Evolutionary conservation across 768 basidiomycete species (phyloP), one percentile per base, ranked within the genome.

Genomic region (Lentinula guzmanii): DNA sequence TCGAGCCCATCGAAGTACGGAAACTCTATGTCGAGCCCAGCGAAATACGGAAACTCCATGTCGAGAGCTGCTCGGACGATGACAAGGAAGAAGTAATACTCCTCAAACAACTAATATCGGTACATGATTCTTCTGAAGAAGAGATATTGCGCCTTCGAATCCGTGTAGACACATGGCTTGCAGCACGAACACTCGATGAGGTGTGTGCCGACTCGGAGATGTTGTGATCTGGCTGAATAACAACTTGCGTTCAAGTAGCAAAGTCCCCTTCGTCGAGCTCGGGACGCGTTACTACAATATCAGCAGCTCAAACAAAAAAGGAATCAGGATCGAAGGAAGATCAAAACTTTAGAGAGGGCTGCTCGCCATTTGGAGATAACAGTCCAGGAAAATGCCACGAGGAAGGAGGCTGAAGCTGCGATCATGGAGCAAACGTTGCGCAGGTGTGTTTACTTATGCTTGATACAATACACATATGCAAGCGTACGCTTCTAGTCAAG

Each of bases 11-110:
- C n/a, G 58, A 59, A 46, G 21, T 59, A 33, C 58, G 37, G 21
- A 59, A 59, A 18, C 58, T 59, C 48, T 24, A 59, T 24, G 58
- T 59, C n/a, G 58, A 59, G 31, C 33, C 58, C 15, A 59, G 45
- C n/a, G 58, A 59, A 35, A 37, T 59, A 33, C 58, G 37, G 21
- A 59, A 59, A 18, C 58, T 59, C 48, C 42, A 59, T 24, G 58
- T 59, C n/a, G 58, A 59, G 31, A 50, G 58, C 15, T 18, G n/a
- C 16, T 11, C 28, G 7, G 7, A 34, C 3, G 43, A n/a, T 37
- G 31, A 42, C 21, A 56, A 56, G n/a, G 58, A 59, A 35, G 58
- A 59, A 45, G 37, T 39, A 6, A 28, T 24, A 21, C 42, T 59
- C 15, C 37, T 59, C 43, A 48, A 59, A 13, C 21, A 39, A 24